Conservation (phyloP, 108 stramenopile species). For the Nitzschia sp. region DNA sequence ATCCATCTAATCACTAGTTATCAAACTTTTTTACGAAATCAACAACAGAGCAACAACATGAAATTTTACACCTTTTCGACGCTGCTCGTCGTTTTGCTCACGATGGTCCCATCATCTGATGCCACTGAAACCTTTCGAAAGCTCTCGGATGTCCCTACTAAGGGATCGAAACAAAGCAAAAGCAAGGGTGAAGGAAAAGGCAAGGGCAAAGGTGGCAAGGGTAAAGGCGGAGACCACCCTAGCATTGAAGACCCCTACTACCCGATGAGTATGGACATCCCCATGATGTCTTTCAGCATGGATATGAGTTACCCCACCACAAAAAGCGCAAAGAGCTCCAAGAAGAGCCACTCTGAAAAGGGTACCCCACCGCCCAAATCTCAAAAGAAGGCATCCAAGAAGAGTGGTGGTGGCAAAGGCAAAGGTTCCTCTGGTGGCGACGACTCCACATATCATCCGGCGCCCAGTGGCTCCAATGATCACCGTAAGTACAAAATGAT, state of each 20-base stretch:
- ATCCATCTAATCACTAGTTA: neutral
- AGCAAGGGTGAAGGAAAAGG: no score
- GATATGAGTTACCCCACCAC: neutral
- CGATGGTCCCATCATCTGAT: neutral
- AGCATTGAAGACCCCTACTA: neutral
- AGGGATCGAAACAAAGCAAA: no score
- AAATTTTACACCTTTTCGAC: neutral
- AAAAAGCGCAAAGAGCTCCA: no score
- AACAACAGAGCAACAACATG: neutral
- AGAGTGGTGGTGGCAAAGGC: constrained; percentile 5
- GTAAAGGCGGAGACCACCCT: no score
- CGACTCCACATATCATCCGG: neutral
- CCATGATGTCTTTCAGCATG: neutral
- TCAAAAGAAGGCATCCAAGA: neutral
- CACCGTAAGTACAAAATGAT: constrained; percentile 25
- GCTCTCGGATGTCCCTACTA: no score
- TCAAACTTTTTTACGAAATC: no score
- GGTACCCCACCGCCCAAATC: no score
- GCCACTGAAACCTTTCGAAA: neutral
- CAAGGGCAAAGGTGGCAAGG: neutral
- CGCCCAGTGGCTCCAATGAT: constrained; percentile 5
- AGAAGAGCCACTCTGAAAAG: no score
- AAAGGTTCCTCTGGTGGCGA: constrained; percentile 13
- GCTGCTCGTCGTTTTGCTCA: neutral
- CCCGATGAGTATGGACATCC: neutral